Evolutionary conservation across 371 early-diverging fungal genomes (phyloP).

Genomic region (Thermomucor indicae-seudaticae): DNA sequence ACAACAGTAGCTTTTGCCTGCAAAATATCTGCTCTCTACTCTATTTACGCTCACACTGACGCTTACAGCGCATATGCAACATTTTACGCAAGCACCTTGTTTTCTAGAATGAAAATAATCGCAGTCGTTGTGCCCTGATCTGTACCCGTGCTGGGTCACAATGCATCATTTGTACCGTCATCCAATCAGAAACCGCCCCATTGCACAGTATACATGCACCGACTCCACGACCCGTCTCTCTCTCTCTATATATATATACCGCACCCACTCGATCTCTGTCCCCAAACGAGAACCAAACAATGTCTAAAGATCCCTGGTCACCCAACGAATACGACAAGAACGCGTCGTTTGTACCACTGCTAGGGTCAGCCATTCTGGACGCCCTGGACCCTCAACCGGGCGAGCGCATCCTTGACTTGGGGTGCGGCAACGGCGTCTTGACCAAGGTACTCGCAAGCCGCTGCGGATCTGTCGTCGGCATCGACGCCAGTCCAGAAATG

Average conservation of each 20-base stretch:
- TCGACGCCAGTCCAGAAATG: constrained; percentile 63
- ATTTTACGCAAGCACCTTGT: too few relatives aligned
- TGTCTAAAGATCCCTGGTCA: constrained; percentile 32
- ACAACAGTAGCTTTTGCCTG: too few relatives aligned
- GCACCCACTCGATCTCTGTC: background rate
- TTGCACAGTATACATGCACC: too few relatives aligned
- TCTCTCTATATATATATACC: background rate
- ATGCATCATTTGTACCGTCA: background rate
- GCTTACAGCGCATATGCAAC: too few relatives aligned
- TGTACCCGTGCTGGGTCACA: too few relatives aligned
- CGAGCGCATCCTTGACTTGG: constrained; percentile 64
- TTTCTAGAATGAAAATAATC: too few relatives aligned
- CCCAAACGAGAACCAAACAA: background rate
- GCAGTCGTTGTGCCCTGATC: too few relatives aligned
- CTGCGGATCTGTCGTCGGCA: constrained; percentile 53
- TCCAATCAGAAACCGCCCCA: background rate
- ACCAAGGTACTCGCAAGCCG: constrained; percentile 45
- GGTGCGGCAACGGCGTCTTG: constrained; percentile 69
- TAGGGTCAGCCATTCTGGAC: constrained; percentile 44
- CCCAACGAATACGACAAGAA: constrained; percentile 44
- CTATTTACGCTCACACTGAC: too few relatives aligned
- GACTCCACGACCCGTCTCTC: background rate
- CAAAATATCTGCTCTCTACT: too few relatives aligned
- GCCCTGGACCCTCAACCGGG: constrained; percentile 44
- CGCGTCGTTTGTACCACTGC: constrained; percentile 58